Conservation (phyloP, 768 basidiomycete species). For the Hemileccinum rubropunctum region DNA sequence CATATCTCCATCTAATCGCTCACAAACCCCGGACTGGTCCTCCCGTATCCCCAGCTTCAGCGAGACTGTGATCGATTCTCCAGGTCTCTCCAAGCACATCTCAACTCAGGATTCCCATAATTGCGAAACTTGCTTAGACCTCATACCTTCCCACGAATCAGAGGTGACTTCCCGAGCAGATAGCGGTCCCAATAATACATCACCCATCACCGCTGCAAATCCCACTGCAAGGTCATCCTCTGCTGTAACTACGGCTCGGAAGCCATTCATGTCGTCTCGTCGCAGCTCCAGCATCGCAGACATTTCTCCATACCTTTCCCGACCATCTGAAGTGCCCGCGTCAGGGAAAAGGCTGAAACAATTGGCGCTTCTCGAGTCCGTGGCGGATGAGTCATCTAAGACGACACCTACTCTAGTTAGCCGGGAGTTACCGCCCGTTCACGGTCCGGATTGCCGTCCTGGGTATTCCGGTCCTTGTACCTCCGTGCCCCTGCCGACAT, state of each 20-base stretch:
- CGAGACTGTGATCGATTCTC: conserved; percentile 8
- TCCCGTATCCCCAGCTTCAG: conserved; percentile 28
- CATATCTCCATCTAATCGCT: conserved; percentile 11
- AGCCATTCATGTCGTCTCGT: conserved; percentile 26
- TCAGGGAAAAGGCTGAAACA: conserved; percentile 67
- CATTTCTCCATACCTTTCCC: conserved; percentile 67
- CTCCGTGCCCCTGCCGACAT: conserved; percentile 29
- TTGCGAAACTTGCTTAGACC: conserved; percentile 3
- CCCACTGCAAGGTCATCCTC: conserved; percentile 11
- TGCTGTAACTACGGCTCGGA: conserved; percentile 15
- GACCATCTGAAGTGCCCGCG: conserved; percentile 49
- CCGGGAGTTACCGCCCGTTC: conserved; percentile 21
- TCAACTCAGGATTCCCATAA: conserved; percentile 4
- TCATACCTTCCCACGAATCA: not conserved
- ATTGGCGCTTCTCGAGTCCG: conserved; percentile 65
- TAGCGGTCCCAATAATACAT: conserved; percentile 3
- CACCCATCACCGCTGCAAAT: conserved; percentile 5
- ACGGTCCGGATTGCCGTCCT: conserved; percentile 1
- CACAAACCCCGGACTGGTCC: conserved; percentile 31
- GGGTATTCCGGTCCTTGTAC: conserved; percentile 19
- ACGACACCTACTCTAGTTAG: conserved; percentile 44
- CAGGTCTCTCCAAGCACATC: conserved; percentile 3
- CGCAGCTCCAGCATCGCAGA: conserved; percentile 54
- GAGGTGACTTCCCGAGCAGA: conserved; percentile 1
- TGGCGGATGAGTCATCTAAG: conserved; percentile 70